Conservation (phyloP, 2,329 filamentous ascomycete genomes). For the Scedosporium dehoogii region DNA sequence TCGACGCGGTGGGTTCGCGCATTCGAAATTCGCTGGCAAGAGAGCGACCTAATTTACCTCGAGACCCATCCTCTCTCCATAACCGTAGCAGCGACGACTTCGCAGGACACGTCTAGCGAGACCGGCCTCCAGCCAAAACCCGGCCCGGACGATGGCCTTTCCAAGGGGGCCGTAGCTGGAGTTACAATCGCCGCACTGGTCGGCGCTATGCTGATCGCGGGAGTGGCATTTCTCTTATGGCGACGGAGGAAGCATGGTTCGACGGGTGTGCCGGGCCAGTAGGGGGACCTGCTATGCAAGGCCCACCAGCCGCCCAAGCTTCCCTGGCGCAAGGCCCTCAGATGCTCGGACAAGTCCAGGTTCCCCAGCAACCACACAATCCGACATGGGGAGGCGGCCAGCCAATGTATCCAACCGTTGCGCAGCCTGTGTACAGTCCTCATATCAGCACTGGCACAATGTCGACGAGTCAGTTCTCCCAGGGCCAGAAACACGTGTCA, state of each 20-base stretch:
- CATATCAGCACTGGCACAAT: too few relatives aligned
- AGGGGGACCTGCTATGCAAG: too few relatives aligned
- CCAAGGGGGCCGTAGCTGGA: conserved; percentile 15
- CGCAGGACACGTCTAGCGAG: not conserved
- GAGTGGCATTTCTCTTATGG: not conserved
- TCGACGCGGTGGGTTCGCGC: not conserved
- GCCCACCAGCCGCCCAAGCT: too few relatives aligned
- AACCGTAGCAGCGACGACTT: not conserved
- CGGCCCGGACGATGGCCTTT: conserved; percentile 6
- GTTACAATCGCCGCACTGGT: conserved; percentile 16
- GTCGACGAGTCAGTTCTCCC: too few relatives aligned
- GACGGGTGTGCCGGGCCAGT: too few relatives aligned
- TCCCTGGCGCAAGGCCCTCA: too few relatives aligned
- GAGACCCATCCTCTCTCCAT: not conserved
- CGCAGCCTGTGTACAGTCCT: too few relatives aligned
- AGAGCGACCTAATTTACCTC: not conserved
- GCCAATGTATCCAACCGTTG: too few relatives aligned
- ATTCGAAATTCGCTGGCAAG: not conserved
- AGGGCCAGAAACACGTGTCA: too few relatives aligned
- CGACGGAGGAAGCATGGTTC: not conserved
- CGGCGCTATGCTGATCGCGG: conserved; percentile 4
- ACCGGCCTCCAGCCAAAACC: not conserved
- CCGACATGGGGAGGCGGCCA: too few relatives aligned
- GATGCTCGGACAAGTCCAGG: too few relatives aligned
- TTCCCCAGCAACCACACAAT: too few relatives aligned